Evolutionary conservation across 2,329 filamentous ascomycete species (phyloP), one percentile per base, ranked within the genome.

Genomic region (Bipolaris bicolor): DNA sequence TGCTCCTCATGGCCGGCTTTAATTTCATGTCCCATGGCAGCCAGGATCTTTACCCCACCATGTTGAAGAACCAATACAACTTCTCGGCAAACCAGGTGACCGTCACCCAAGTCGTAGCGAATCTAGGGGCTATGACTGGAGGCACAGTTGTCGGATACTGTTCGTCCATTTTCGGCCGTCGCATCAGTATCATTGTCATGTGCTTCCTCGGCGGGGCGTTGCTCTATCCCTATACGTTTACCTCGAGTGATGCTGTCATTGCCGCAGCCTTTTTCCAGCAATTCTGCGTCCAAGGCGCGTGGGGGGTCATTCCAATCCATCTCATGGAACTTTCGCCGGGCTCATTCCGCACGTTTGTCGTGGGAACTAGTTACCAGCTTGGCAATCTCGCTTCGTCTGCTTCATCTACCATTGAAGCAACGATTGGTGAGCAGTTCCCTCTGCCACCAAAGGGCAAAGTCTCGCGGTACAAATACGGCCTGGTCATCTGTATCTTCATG

Each of bases 401-500:
- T 0, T 89, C 86, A 43, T 89, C 86, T 0, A 92, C 90, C 9
- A 93, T 93, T 65, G 89, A 94, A 74, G 84, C 89, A 1, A 89
- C 85, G 0, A 87, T 92, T 36, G 90, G 90, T 34, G 88, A 92
- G 76, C 79, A 81, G 1, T 95, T 91, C 73, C 90, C 90, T 0
- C 81, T 96, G 3, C 81, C 87, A 0, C 79, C 84, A 0, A 83
- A 76, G 65, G 73, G 69, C 24, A 63, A 63, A 15, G 60, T 67
- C 0, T 63, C 62, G 49, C 62, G 76, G 24, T 76, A 82, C 1
- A 73, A 81, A 16, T 96, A 96, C 65, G 91, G 91, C 37, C 88
- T 88, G 66, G 91, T 96, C 9, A 94, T 96, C 62, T 91, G 88
- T 71, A 95, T 96, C 70, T 96, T 97, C 77, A 92, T 97, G 90